phyloP scores from a whole-genome alignment of 129 eudicot genomes.

The Daucus carota region DH1_v3.0 NC_030383.2:62660001-62660500 shows the following conservation, averaged over 20 bases:
- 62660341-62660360: constrained; percentile 50
- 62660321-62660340: constrained; percentile 45
- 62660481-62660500: constrained; percentile 41
- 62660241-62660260: constrained; percentile 60
- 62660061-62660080: constrained; percentile 28
- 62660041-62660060: constrained; percentile 66
- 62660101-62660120: constrained; percentile 26
- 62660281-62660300: constrained; percentile 50
- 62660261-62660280: constrained; percentile 41
- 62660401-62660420: constrained; percentile 10
- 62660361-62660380: constrained; percentile 84
- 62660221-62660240: constrained; percentile 25
- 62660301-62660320: constrained; percentile 69
- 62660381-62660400: constrained; percentile 31
- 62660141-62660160: constrained; percentile 62
- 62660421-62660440: not conserved
- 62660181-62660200: constrained; percentile 27
- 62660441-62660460: constrained; percentile 23
- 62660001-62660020: constrained; percentile 40
- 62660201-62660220: constrained; percentile 36
- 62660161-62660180: constrained; percentile 35
- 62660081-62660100: constrained; percentile 26
- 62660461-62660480: constrained; percentile 57
- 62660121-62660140: constrained; percentile 31
- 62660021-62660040: constrained; percentile 51